These are phyloP conservation scores for Alternaria novae-zelandiae DNA, from an alignment of 2,329 filamentous ascomycete species.

Conservation along the genomic window DNA sequence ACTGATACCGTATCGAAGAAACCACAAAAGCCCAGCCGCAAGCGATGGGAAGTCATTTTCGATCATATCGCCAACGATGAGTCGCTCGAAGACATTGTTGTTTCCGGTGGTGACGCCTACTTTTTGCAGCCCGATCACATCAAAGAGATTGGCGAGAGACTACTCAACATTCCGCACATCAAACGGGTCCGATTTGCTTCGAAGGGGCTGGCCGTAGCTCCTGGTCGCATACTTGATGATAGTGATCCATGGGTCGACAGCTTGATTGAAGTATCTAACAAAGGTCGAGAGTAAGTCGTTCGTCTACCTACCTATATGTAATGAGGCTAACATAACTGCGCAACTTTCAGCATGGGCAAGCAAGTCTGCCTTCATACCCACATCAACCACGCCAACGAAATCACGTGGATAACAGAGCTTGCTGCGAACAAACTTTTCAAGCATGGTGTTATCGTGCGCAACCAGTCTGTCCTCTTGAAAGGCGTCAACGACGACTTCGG, in stretches of 20 bases:
- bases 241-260: constrained; percentile 61
- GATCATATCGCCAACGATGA: constrained; percentile 61
- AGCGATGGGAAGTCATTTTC: constrained; percentile 65
- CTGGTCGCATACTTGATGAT: constrained; percentile 61
- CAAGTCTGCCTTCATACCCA: constrained; percentile 69
- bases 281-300: constrained; percentile 50
- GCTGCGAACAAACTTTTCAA: constrained; percentile 60
- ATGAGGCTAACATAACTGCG: neutral
- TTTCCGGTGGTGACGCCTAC: constrained; percentile 69
- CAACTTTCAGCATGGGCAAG: constrained; percentile 55
- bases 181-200: constrained; percentile 66
- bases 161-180: constrained; percentile 65
- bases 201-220: constrained; percentile 67
- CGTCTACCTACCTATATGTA: neutral
- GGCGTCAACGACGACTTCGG: constrained; percentile 64
- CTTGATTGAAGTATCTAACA: constrained; percentile 59
- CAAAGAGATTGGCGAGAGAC: constrained; percentile 58
- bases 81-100: constrained; percentile 64
- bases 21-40: constrained; percentile 47
- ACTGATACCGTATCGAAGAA: constrained; percentile 58
- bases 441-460: constrained; percentile 62
- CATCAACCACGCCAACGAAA: constrained; percentile 68
- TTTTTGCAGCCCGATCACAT: constrained; percentile 63
- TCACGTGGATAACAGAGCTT: constrained; percentile 64
- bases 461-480: constrained; percentile 65